Percentiles rank a stretch among this genome's conserved stretches.
Conservation (phyloP, 257 asterid genomes). For the Scutellaria baicalensis region DNA sequence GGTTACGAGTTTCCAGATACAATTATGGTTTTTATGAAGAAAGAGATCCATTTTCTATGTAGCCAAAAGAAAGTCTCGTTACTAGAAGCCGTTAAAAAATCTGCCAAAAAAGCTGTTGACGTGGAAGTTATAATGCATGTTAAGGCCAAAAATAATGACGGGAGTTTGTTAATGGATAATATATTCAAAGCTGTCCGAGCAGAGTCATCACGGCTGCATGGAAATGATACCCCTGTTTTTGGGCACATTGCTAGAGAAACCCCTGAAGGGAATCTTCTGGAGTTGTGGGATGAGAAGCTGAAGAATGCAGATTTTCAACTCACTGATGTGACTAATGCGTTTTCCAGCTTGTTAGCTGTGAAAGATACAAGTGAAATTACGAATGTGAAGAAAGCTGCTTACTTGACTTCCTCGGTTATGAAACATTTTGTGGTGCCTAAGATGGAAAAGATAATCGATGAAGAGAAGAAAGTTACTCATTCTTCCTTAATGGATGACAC, state of each 20-base stretch:
- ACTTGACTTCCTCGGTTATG: slow-evolving; percentile 54
- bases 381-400: slow-evolving; percentile 56
- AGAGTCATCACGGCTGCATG: background rate
- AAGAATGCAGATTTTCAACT: slow-evolving; percentile 35
- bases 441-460: slow-evolving; percentile 55
- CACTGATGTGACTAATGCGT: slow-evolving; percentile 49
- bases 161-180: slow-evolving; percentile 41
- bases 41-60: slow-evolving; percentile 47
- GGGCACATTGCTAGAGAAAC: slow-evolving; percentile 53
- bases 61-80: slow-evolving; percentile 54
- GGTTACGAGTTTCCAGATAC: slow-evolving; percentile 78
- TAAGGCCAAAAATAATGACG: slow-evolving; percentile 50
- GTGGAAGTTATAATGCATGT: slow-evolving; percentile 41
- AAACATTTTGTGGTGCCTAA: slow-evolving; percentile 59
- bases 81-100: slow-evolving; percentile 39
- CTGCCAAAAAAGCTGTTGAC: slow-evolving; percentile 38
- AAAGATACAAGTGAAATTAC: slow-evolving; percentile 52
- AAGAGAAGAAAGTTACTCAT: slow-evolving; percentile 70
- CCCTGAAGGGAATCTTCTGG: slow-evolving; percentile 60
- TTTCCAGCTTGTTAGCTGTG: slow-evolving; percentile 56
- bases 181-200: slow-evolving; percentile 29
- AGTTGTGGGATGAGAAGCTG: slow-evolving; percentile 52
- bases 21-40: slow-evolving; percentile 51
- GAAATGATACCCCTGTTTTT: slow-evolving; percentile 19
- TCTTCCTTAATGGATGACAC: slow-evolving; percentile 63